phyloP scores from a whole-genome alignment of 768 basidiomycete genomes.

The Zangia roseola region DNA sequence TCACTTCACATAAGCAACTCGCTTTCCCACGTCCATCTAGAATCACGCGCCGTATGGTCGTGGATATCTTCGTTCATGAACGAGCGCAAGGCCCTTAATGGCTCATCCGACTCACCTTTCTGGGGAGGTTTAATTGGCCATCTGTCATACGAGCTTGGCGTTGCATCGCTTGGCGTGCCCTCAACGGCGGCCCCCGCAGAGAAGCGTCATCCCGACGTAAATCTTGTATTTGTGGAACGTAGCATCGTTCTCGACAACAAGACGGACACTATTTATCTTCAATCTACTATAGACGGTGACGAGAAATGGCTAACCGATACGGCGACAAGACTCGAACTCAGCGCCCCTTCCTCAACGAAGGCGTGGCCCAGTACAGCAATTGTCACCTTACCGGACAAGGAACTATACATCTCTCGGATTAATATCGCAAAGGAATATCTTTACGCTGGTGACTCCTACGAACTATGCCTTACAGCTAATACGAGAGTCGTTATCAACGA shows the following conservation, averaged over 20 bases:
- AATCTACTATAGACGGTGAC: slow-evolving; percentile 62
- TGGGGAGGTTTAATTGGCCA: slow-evolving; percentile 83
- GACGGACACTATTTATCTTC: slow-evolving; percentile 53
- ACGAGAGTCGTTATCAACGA: slow-evolving; percentile 55
- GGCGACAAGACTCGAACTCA: slow-evolving; percentile 15
- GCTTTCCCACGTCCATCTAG: slow-evolving; percentile 42
- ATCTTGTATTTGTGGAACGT: slow-evolving; percentile 75
- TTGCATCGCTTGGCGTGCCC: slow-evolving; percentile 50
- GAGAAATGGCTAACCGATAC: slow-evolving; percentile 57
- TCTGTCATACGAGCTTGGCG: slow-evolving; percentile 78
- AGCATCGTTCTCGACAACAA: slow-evolving; percentile 66
- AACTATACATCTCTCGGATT: slow-evolving; percentile 67
- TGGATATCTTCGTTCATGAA: slow-evolving; percentile 76
- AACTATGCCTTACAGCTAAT: slow-evolving; percentile 83
- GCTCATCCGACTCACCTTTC: slow-evolving; percentile 60
- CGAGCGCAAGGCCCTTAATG: slow-evolving; percentile 43
- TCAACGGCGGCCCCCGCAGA: slow-evolving; percentile 29
- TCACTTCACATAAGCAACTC: slow-evolving; percentile 40
- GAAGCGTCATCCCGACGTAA: slow-evolving; percentile 64
- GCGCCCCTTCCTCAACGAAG: slow-evolving; percentile 26
- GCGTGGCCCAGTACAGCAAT: slow-evolving; percentile 22
- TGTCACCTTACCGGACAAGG: slow-evolving; percentile 56
- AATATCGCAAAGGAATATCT: slow-evolving; percentile 69
- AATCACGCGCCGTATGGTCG: slow-evolving; percentile 61
- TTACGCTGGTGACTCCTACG: slow-evolving; percentile 86